These are phyloP conservation scores for Pholiota conissans DNA, from an alignment of 768 basidiomycete species.

Conservation along the genomic window DNA sequence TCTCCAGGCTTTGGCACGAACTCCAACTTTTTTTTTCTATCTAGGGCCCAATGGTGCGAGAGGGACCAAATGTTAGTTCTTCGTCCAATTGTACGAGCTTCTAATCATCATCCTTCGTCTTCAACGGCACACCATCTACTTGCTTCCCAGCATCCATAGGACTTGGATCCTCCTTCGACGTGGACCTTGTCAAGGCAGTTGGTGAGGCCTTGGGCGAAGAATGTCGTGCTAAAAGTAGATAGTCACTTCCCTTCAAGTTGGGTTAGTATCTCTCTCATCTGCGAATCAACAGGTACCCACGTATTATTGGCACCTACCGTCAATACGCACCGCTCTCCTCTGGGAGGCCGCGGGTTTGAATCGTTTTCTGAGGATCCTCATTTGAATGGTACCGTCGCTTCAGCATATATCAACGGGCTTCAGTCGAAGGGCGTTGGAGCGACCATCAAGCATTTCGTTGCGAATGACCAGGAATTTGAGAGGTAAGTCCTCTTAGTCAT, in stretches of 20 bases:
- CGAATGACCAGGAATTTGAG: slow-evolving; percentile 64
- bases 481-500: slow-evolving; percentile 25
- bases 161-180: slow-evolving; percentile 55
- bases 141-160: slow-evolving; percentile 62
- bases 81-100: slow-evolving; percentile 6
- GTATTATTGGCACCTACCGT: slow-evolving; percentile 63
- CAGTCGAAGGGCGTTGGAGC: slow-evolving; percentile 59
- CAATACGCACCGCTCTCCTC: slow-evolving; percentile 62
- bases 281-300: slow-evolving; percentile 33
- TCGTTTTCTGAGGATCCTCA: slow-evolving; percentile 65
- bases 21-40: neutral
- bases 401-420: slow-evolving; percentile 62
- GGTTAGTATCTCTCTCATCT: neutral
- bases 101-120: slow-evolving; percentile 41
- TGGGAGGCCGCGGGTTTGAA: slow-evolving; percentile 60
- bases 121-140: slow-evolving; percentile 55
- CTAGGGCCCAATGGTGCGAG: slow-evolving; percentile 51
- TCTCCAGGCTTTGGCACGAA: neutral
- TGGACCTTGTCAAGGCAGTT: slow-evolving; percentile 44
- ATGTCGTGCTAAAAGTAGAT: slow-evolving; percentile 44
- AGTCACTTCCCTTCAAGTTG: neutral
- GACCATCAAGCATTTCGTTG: slow-evolving; percentile 65
- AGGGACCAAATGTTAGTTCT: slow-evolving; percentile 38
- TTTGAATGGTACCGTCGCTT: slow-evolving; percentile 54
- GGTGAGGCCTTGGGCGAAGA: slow-evolving; percentile 57